Base-by-base conservation (phyloP, 2,329 filamentous ascomycete species). In the Colletotrichum phormii region DNA sequence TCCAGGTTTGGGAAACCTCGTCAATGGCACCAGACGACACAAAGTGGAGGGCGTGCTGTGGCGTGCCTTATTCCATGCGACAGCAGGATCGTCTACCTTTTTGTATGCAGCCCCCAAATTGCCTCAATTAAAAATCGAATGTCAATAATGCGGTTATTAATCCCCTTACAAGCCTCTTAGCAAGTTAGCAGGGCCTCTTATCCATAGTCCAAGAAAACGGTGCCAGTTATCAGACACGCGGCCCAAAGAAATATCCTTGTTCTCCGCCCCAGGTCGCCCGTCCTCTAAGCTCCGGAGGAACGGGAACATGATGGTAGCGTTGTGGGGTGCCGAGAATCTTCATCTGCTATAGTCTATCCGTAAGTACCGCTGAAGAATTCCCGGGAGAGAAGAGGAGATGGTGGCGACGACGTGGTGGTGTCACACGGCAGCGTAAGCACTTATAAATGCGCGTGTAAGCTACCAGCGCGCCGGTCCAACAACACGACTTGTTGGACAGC, bases 201-300 rank as follows among this genome's bases (percentile, higher is more conserved):
- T 64, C 49, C n/a, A 15, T n/a, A 9, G 22, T 64, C 49, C n/a
- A 22, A 4, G 62, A 46, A 35, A 60, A 51, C 37, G 35, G 35
- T 29, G 42, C 65, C 60, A 60, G 51, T 64, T 11, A 60, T 53
- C 9, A 64, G 26, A 46, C 35, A 59, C 59, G 33, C 22, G 66
- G 55, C 54, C 70, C 66, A 57, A 60, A 37, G 29, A 31, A 49
- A 57, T 64, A 72, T 61, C 66, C 70, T 59, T 64, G 70, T 64
- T 31, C 42, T 35, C 37, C 42, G 26, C 65, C 60, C 54, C 54
- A 49, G 60, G 64, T 58, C 68, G 37, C 58, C 57, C 49, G 49
- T 22, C 55, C 26, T 60, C 15, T 33, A 72, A 64, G 60, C 35
- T 55, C 46, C 12, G 49, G 46, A 64, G 12, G 51, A 29, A 66